Percentiles rank a stretch among this genome's conserved stretches.
Evolutionary conservation across 805 yeast genomes (phyloP).

Genomic region (Teunomyces pallodes): DNA sequence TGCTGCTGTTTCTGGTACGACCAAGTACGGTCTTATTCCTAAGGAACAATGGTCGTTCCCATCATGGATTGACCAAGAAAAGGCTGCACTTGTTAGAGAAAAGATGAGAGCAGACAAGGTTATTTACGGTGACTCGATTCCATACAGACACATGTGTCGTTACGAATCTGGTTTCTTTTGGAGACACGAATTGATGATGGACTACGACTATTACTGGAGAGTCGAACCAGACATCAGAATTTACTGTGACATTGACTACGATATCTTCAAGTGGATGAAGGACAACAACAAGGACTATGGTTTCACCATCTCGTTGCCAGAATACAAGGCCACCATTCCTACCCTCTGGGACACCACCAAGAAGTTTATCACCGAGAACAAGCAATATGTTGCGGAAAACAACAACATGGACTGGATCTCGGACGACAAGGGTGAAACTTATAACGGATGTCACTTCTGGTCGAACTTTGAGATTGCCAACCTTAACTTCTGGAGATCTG

Average conservation of each 20-base stretch:
- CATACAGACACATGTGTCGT: slow-evolving; percentile 92
- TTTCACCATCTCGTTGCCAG: slow-evolving; percentile 79
- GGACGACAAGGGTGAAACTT: slow-evolving; percentile 63
- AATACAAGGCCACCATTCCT: slow-evolving; percentile 81
- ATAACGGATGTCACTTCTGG: slow-evolving; percentile 89
- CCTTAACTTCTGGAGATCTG: slow-evolving; percentile 69
- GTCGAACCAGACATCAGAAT: slow-evolving; percentile 85
- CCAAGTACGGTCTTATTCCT: slow-evolving; percentile 80
- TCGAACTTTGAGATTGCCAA: slow-evolving; percentile 84
- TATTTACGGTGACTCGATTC: slow-evolving; percentile 71
- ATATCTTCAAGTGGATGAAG: slow-evolving; percentile 80
- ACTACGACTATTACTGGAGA: slow-evolving; percentile 93
- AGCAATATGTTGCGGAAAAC: slow-evolving; percentile 58
- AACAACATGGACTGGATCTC: slow-evolving; percentile 70
- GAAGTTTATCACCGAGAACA: slow-evolving; percentile 59
- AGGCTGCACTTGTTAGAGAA: slow-evolving; percentile 63
- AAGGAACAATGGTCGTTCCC: slow-evolving; percentile 87
- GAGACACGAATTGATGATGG: slow-evolving; percentile 67
- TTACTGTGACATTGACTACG: slow-evolving; percentile 81
- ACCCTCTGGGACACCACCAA: slow-evolving; percentile 79
- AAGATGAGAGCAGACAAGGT: slow-evolving; percentile 53
- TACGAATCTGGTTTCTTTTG: slow-evolving; percentile 88
- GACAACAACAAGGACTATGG: slow-evolving; percentile 79
- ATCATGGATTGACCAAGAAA: slow-evolving; percentile 70
- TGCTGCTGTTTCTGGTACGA: slow-evolving; percentile 69